Conservation (phyloP, 352 stramenopile genomes). For the Plasmopara viticola region DNA sequence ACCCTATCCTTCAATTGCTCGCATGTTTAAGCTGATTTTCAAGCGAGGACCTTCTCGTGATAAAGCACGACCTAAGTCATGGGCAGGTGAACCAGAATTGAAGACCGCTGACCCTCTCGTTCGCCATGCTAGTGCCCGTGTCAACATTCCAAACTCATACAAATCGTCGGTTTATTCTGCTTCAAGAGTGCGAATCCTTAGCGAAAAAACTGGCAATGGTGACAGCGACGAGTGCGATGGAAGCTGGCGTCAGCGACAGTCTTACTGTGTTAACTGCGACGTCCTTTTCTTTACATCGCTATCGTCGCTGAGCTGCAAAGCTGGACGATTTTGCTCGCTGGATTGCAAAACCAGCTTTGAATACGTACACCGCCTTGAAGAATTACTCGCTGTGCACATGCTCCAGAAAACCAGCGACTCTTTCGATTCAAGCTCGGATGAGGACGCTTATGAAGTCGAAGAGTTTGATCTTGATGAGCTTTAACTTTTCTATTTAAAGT, state of each 20-base stretch:
- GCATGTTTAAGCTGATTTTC: conserved; percentile 17
- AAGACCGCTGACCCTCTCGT: neutral
- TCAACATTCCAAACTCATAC: conserved; percentile 5
- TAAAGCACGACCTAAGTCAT: conserved; percentile 11
- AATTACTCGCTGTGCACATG: conserved; percentile 27
- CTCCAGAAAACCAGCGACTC: conserved; percentile 4
- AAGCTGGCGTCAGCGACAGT: conserved; percentile 14
- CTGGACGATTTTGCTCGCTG: conserved; percentile 29
- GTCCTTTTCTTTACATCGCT: conserved; percentile 21
- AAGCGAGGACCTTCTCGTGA: conserved; percentile 1
- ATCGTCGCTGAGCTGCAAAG: conserved; percentile 7
- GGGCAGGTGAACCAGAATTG: conserved; percentile 9
- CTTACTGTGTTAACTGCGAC: conserved; percentile 19
- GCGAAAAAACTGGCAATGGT: neutral
- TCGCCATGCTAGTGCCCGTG: conserved; percentile 8
- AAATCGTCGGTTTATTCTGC: neutral
- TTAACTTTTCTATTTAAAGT: neutral
- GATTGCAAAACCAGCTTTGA: conserved; percentile 39
- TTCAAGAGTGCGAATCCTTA: neutral
- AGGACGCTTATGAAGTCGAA: conserved; percentile 6
- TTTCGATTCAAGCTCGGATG: conserved; percentile 11
- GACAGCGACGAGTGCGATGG: neutral
- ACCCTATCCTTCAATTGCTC: neutral
- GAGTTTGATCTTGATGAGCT: conserved; percentile 6
- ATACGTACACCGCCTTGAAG: conserved; percentile 21